phyloP scores from a whole-genome alignment of 768 basidiomycete species.

The Candolleomyces eurysporus region DNA sequence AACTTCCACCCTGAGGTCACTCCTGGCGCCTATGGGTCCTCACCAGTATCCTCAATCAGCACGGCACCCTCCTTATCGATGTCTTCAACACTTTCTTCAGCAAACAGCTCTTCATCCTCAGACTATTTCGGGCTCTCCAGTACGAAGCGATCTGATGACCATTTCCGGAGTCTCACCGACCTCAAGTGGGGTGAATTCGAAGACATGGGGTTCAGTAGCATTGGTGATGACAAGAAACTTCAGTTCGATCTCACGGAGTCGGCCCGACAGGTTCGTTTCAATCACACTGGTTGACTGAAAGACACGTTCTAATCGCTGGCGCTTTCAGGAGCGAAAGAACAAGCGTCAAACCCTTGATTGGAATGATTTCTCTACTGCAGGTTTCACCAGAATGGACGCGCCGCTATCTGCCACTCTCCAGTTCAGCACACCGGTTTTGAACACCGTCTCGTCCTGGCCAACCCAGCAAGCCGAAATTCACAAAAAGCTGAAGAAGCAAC shows the following conservation, averaged over 20 bases:
- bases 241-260: slow-evolving; percentile 92
- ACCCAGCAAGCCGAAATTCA: slow-evolving; percentile 67
- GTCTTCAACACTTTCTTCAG: slow-evolving; percentile 25
- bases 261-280: slow-evolving; percentile 56
- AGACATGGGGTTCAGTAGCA: slow-evolving; percentile 69
- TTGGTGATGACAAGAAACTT: slow-evolving; percentile 66
- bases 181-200: slow-evolving; percentile 94
- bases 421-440: slow-evolving; percentile 55
- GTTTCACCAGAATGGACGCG: slow-evolving; percentile 77
- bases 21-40: slow-evolving; percentile 25
- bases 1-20: slow-evolving; percentile 56
- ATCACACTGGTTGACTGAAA: neutral
- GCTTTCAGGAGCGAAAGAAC: slow-evolving; percentile 52
- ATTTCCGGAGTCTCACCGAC: slow-evolving; percentile 80
- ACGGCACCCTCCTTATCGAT: slow-evolving; percentile 41
- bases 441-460: slow-evolving; percentile 69
- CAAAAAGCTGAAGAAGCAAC: slow-evolving; percentile 80
- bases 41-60: slow-evolving; percentile 34
- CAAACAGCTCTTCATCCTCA: slow-evolving; percentile 24
- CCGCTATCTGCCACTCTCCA: slow-evolving; percentile 80
- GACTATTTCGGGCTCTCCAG: slow-evolving; percentile 37
- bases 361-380: slow-evolving; percentile 84
- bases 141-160: slow-evolving; percentile 52
- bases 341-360: slow-evolving; percentile 87
- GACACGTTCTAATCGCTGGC: neutral